Conservation (phyloP, 1,284 basidiomycete genomes). For the Volvariella volvacea region DNA sequence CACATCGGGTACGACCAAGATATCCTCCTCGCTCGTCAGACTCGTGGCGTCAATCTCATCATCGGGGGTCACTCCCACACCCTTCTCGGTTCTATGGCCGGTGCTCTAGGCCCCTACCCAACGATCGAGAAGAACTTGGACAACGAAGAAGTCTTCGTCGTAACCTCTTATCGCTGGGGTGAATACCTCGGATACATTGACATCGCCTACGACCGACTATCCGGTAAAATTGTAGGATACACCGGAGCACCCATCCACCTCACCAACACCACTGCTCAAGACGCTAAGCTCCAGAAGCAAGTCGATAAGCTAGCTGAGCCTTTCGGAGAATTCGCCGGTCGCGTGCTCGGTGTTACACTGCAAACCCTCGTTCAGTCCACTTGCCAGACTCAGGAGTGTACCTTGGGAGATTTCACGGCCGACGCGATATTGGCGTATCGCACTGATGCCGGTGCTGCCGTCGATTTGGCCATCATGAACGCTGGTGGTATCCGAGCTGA, state of each 20-base stretch:
- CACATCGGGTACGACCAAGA: constrained; percentile 38
- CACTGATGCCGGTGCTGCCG: constrained; percentile 8
- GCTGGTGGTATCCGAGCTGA: constrained; percentile 30
- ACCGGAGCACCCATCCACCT: constrained; percentile 33
- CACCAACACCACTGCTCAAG: constrained; percentile 25
- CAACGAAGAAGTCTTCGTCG: constrained; percentile 35
- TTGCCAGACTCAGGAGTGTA: constrained; percentile 32
- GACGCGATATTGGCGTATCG: constrained; percentile 32
- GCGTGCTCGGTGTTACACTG: constrained; percentile 27
- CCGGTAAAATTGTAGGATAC: constrained; percentile 28
- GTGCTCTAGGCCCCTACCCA: constrained; percentile 31
- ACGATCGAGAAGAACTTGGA: constrained; percentile 32
- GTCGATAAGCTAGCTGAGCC: constrained; percentile 29
- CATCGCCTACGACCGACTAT: constrained; percentile 25
- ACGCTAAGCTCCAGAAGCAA: constrained; percentile 25
- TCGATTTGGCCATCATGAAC: constrained; percentile 27
- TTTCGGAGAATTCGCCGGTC: constrained; percentile 23
- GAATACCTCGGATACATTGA: constrained; percentile 36
- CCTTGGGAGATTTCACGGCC: constrained; percentile 30
- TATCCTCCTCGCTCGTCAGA: constrained; percentile 29
- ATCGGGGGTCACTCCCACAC: constrained; percentile 39
- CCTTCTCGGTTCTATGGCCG: constrained; percentile 30
- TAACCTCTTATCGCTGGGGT: constrained; percentile 35
- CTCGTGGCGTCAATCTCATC: constrained; percentile 29
- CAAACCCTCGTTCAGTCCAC: constrained; percentile 26